Base-by-base conservation (phyloP, 2,329 filamentous ascomycete genomes). In the Pseudogymnoascus sp. region DNA sequence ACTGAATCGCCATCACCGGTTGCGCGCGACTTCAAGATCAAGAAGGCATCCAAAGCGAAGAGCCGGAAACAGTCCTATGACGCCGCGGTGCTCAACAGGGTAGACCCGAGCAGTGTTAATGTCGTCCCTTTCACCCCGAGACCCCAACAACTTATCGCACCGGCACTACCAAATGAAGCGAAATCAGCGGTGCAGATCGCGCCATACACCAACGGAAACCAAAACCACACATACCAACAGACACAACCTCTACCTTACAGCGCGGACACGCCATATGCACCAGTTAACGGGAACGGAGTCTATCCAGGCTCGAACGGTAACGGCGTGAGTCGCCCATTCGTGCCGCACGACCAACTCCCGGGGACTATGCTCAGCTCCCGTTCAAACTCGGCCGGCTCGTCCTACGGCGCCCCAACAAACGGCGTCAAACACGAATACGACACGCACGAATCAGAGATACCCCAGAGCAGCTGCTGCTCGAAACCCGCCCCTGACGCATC, bases 81-180 rank as follows among this genome's bases (percentile, higher is more conserved):
- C 65, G 72, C 78, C 0, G 70, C 74, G 2, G 76, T 75, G 8
- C 71, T 86, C 14, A 77, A 80, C 59, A 78, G 82, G 64, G 83
- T 85, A 74, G 80, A 85, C 66, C 74, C 77, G n/a, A 78, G 73
- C 66, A 79, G 78, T 64, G 70, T 83, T 64, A 85, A 83, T 68
- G 72, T 84, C 59, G 63, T 81, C 53, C 72, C 76, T 2, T 70
- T 74, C 42, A 70, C 73, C 24, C 70, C 69, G 47, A 65, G 65
- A 61, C 40, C 71, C 68, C 71, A 68, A 65, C 65, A 62, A 61
- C 64, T 66, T 65, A 66, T 60, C 67, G 64, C 64, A 44, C 29
- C 65, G 13, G 24, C 24, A 10, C 50, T 29, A 19, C 31, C 26
- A 29, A 56, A 29, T 3, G 26, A 16, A 33, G 16, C 50, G 31